These are phyloP conservation scores for Rubus parviflorus DNA, from an alignment of 306 rosid species.

Conservation along the genomic window DNA sequence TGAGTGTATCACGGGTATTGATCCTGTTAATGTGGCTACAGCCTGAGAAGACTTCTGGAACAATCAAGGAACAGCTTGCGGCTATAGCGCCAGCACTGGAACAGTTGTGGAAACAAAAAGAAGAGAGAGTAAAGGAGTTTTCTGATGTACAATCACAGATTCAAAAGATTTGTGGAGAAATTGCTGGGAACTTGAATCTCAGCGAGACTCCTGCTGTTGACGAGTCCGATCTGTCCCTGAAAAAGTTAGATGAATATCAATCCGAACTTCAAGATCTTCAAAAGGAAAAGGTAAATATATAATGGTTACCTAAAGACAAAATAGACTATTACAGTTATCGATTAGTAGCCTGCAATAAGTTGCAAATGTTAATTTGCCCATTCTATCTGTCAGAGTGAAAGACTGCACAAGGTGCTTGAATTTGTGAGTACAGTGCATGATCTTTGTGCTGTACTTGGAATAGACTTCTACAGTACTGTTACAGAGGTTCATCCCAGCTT, in stretches of 20 bases:
- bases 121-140: constrained; percentile 86
- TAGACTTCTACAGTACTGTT: constrained; percentile 92
- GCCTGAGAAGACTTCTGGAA: constrained; percentile 57
- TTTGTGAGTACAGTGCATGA: constrained; percentile 89
- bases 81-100: constrained; percentile 92
- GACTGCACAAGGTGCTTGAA: constrained; percentile 86
- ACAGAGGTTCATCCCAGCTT: constrained; percentile 99
- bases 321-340: constrained; percentile 17
- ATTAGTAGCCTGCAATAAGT: constrained; percentile 6
- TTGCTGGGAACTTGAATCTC: constrained; percentile 65
- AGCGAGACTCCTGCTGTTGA: constrained; percentile 61
- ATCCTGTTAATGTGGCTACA: constrained; percentile 22
- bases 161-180: constrained; percentile 92
- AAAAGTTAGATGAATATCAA: constrained; percentile 83
- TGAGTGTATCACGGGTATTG: not conserved
- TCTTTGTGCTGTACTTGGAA: constrained; percentile 95
- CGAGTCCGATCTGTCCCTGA: constrained; percentile 79
- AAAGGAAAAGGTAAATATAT: constrained; percentile 77
- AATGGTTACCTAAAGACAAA: constrained; percentile 16
- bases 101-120: constrained; percentile 87
- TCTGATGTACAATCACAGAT: constrained; percentile 86
- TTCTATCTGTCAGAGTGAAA: constrained; percentile 66
- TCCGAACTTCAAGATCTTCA: constrained; percentile 94
- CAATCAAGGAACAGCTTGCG: constrained; percentile 67
- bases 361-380: constrained; percentile 29